Evolutionary conservation across 306 rosid genomes (phyloP).

Genomic region (Carpinus viminea): DNA sequence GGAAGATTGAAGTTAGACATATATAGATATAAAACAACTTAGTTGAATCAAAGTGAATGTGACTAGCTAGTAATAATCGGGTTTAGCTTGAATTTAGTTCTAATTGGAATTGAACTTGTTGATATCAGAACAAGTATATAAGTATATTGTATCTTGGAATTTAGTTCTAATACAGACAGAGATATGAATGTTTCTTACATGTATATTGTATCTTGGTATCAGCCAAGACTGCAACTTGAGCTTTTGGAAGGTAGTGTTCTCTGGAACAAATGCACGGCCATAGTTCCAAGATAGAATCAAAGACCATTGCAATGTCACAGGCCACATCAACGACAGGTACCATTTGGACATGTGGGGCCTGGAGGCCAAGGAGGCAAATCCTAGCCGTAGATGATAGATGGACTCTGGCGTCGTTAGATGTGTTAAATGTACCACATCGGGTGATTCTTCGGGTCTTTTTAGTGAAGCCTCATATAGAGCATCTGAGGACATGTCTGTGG

Average conservation of each 20-base stretch:
- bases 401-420: slow-evolving; percentile 41
- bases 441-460: slow-evolving; percentile 15
- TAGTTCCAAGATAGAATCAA: slow-evolving; percentile 24
- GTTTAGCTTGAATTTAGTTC: too few relatives aligned
- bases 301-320: slow-evolving; percentile 32
- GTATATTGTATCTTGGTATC: too few relatives aligned
- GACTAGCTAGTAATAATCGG: too few relatives aligned
- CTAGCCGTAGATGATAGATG: slow-evolving; percentile 34
- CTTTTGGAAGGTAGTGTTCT: slow-evolving; percentile 24
- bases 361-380: slow-evolving; percentile 40
- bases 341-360: slow-evolving; percentile 30
- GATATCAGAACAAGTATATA: too few relatives aligned
- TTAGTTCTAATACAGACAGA: too few relatives aligned
- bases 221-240: slow-evolving; percentile 44
- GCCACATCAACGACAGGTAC: slow-evolving; percentile 43
- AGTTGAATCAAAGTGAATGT: too few relatives aligned
- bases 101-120: too few relatives aligned
- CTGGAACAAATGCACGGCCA: slow-evolving; percentile 34
- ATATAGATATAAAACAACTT: too few relatives aligned
- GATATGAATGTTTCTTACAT: background rate
- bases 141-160: too few relatives aligned
- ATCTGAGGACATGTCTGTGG: slow-evolving; percentile 34
- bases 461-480: slow-evolving; percentile 18
- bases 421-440: slow-evolving; percentile 41
- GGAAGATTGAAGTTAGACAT: too few relatives aligned